Conservation (phyloP, 2,329 filamentous ascomycete genomes). For the Lomentospora prolificans region DNA sequence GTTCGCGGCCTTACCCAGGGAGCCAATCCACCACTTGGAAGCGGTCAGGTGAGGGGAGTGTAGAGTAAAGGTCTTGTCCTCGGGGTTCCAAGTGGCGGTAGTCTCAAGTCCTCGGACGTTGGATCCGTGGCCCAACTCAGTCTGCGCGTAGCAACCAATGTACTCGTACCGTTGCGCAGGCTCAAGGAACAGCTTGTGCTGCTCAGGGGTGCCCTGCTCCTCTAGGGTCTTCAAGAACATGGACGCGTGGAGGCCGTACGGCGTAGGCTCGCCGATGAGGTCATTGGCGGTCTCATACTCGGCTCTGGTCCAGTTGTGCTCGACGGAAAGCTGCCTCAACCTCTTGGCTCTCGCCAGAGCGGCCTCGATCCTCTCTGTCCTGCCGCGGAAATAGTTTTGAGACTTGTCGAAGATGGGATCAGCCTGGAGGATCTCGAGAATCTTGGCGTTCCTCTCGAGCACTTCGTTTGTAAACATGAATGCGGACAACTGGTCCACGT, state of each 20-base stretch:
- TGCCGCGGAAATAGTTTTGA: slow-evolving; percentile 64
- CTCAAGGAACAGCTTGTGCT: slow-evolving; percentile 63
- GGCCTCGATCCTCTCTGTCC: slow-evolving; percentile 58
- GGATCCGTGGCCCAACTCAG: slow-evolving; percentile 68
- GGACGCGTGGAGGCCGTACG: slow-evolving; percentile 59
- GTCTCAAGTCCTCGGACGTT: slow-evolving; percentile 67
- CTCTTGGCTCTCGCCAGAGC: slow-evolving; percentile 63
- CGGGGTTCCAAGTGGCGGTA: slow-evolving; percentile 61
- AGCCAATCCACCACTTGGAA: slow-evolving; percentile 81
- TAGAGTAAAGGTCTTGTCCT: slow-evolving; percentile 65
- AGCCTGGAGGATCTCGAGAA: slow-evolving; percentile 54
- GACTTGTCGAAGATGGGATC: slow-evolving; percentile 71
- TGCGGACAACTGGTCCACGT: slow-evolving; percentile 56
- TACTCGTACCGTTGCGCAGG: slow-evolving; percentile 59
- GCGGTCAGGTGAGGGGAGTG: slow-evolving; percentile 68
- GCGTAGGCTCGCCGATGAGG: slow-evolving; percentile 64
- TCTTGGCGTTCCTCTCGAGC: slow-evolving; percentile 47
- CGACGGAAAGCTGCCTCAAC: slow-evolving; percentile 52
- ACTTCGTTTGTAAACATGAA: slow-evolving; percentile 60
- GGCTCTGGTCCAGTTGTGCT: slow-evolving; percentile 59
- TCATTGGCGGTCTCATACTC: slow-evolving; percentile 57
- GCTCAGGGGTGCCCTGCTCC: slow-evolving; percentile 63
- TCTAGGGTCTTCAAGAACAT: slow-evolving; percentile 47
- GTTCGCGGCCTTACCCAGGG: slow-evolving; percentile 67
- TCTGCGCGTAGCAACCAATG: slow-evolving; percentile 74